Conservation (phyloP, 1,284 basidiomycete species). For the Cutaneotrichosporon mucoides region DNA sequence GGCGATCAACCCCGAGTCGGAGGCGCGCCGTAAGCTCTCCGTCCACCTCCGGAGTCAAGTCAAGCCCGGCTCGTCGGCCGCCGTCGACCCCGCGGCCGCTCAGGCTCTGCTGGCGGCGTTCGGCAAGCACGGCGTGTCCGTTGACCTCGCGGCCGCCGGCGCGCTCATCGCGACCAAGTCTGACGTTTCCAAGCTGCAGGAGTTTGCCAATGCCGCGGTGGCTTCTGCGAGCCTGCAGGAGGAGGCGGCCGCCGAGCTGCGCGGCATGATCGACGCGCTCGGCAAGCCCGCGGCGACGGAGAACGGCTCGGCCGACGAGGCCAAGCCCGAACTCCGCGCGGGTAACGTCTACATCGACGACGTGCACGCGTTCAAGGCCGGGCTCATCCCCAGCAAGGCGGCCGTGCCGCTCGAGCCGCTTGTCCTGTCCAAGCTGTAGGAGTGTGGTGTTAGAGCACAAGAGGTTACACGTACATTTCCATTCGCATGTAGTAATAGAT, state of each 20-base stretch:
- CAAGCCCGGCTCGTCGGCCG: conserved; percentile 31
- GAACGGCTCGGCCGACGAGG: conserved; percentile 45
- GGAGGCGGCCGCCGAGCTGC: conserved; percentile 55
- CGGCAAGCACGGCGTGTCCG: conserved; percentile 54
- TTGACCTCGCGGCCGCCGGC: conserved; percentile 54
- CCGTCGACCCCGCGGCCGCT: conserved; percentile 64
- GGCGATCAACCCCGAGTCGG: conserved; percentile 66
- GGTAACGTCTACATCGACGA: conserved; percentile 65
- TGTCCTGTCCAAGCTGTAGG: conserved; percentile 30
- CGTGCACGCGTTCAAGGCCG: conserved; percentile 65
- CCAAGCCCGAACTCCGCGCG: conserved; percentile 53
- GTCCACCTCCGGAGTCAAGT: conserved; percentile 69
- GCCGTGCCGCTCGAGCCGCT: conserved; percentile 51
- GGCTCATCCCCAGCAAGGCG: conserved; percentile 52
- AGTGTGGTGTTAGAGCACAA: neutral
- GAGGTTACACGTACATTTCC: neutral
- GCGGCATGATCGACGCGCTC: conserved; percentile 57
- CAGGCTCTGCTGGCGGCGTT: conserved; percentile 61
- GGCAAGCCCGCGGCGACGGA: conserved; percentile 53
- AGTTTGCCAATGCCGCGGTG: conserved; percentile 51
- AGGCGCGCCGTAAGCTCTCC: conserved; percentile 70
- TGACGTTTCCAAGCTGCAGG: conserved; percentile 53
- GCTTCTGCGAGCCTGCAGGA: conserved; percentile 31
- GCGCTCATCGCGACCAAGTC: conserved; percentile 55
- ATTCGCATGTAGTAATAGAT: too few relatives aligned